Conservation (phyloP, 2,329 filamentous ascomycete genomes). For the Trichoderma gracile region DNA sequence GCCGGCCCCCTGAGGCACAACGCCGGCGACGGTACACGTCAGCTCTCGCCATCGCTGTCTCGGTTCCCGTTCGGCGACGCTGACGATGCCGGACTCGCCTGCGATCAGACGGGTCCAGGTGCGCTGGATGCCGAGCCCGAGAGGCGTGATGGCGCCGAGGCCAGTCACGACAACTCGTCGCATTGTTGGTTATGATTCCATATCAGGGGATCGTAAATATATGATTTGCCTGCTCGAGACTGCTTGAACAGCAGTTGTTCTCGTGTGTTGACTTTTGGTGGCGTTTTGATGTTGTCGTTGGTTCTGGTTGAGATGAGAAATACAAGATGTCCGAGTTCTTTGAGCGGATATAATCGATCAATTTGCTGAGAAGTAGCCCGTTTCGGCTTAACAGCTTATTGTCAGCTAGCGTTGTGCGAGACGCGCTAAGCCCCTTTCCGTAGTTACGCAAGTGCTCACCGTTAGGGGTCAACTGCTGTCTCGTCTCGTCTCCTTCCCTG, state of each 20-base stretch:
- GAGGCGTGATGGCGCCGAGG: conserved; percentile 76
- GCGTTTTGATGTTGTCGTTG: background rate
- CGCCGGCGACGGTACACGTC: conserved; percentile 80
- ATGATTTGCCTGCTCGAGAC: background rate
- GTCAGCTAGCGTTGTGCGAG: background rate
- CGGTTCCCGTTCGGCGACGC: conserved; percentile 62
- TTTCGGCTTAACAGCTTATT: conserved; percentile 10
- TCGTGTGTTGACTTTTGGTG: background rate
- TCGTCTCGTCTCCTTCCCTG: background rate
- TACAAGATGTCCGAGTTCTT: background rate
- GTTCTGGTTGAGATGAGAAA: conserved; percentile 3
- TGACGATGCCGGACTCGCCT: conserved; percentile 77
- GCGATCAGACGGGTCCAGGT: conserved; percentile 82
- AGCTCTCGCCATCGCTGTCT: conserved; percentile 65
- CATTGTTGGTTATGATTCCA: conserved; percentile 49
- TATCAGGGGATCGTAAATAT: conserved; percentile 32
- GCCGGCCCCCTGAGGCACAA: conserved; percentile 69
- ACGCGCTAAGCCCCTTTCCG: conserved; percentile 2
- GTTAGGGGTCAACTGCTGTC: background rate
- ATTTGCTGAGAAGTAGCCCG: background rate
- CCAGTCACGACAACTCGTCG: conserved; percentile 82
- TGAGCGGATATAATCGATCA: background rate
- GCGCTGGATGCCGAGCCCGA: conserved; percentile 74
- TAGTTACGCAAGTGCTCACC: background rate
- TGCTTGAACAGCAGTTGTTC: background rate